Evolutionary conservation across 225 moss, liverwort and hornwort genomes (phyloP), one percentile per base, ranked within the genome.

Genomic region (Lunularia cruciata): DNA sequence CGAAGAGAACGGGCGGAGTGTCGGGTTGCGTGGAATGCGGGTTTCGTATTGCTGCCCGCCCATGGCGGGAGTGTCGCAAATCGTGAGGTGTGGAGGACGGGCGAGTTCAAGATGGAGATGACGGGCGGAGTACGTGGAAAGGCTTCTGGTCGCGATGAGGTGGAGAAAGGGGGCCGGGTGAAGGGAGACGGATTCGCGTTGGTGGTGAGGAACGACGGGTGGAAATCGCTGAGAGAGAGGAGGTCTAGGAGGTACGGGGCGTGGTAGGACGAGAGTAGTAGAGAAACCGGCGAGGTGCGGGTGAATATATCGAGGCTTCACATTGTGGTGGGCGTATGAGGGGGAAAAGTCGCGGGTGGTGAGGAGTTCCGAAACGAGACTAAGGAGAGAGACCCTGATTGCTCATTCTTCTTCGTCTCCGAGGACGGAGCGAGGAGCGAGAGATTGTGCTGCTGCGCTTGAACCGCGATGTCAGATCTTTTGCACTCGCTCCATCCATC

Each of bases 391-490:
- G 47, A 32, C 32, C 27, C 33, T 65, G 19, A 49, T 8, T 13
- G 51, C 67, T 52, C 20, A 67, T 51, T 67, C 67, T 42, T 69
- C 57, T 69, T 69, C 69, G 69, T 69, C 57, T 69, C 69, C 69
- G 69, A 69, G 69, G 69, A 69, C 69, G 69, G 69, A 69, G 69
- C 55, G 69, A 57, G 56, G 69, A 69, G 69, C 57, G 69, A 69
- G 55, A 69, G 69, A 57, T 55, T 55, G 69, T 39, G 56, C 39
- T 67, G 55, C 25, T 67, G 55, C 25, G 39, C 32, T 52, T 9
- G 48, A 49, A 67, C 51, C 67, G 67, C 67, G 69, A 69, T 69
- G 69, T 57, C 56, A 69, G 57, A 37, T 69, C 69, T 34, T 52
- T 52, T 69, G 69, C 56, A 20, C 69, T 56, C 57, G 69, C 69